Conservation (phyloP, 331 rosid species). For the Pyrus hybrid region DNA sequence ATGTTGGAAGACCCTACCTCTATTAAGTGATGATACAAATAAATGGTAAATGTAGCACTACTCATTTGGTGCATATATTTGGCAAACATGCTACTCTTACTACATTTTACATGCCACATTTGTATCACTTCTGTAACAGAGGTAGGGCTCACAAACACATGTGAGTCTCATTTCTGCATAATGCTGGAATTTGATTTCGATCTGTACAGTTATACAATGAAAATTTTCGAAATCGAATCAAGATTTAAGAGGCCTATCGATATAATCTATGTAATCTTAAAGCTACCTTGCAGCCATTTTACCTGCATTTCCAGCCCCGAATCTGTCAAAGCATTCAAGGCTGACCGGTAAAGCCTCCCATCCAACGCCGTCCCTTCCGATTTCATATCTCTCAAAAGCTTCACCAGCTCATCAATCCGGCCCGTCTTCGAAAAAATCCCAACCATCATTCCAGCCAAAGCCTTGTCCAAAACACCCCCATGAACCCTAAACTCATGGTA, state of each 20-base stretch:
- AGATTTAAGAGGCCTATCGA: not conserved
- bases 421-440: constrained; percentile 52
- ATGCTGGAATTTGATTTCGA: not conserved
- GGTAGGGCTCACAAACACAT: too few species aligned
- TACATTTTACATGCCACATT: too few species aligned
- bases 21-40: too few species aligned
- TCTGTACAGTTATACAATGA: not conserved
- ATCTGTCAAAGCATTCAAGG: constrained; percentile 57
- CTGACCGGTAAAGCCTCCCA: constrained; percentile 55
- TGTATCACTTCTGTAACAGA: too few species aligned
- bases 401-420: constrained; percentile 48
- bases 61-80: too few species aligned
- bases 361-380: constrained; percentile 50
- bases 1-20: too few species aligned
- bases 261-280: constrained; percentile 1
- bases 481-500: constrained; percentile 50
- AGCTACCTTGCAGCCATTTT: constrained; percentile 51
- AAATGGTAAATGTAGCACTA: too few species aligned
- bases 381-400: constrained; percentile 61
- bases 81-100: too few species aligned
- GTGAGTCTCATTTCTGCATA: not conserved
- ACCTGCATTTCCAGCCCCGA: constrained; percentile 55
- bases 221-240: not conserved
- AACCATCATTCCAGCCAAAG: constrained; percentile 67
- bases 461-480: constrained; percentile 61